Evolutionary conservation across 345 rosid genomes (phyloP), one percentile per base, ranked within the genome.

Genomic region (Ceriops tagal): DNA sequence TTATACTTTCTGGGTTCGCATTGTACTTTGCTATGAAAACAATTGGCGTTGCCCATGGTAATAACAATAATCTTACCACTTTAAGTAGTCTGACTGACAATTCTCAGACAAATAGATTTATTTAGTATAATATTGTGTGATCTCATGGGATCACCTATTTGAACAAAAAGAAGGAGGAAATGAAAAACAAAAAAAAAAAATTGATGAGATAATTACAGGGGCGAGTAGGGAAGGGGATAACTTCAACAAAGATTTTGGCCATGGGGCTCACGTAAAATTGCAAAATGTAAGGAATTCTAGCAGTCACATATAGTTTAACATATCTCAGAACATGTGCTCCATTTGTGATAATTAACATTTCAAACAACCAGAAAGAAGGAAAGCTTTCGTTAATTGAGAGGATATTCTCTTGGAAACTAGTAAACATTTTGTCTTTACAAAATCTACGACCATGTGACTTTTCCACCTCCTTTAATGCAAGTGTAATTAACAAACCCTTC

Each of bases 351-450:
- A 34, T 34, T 7, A 8, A 61, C 64, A 59, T 71, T 79, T 65
- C 72, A 2, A 74, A 53, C 75, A 73, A 68, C 77, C 65, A 68
- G 49, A 71, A 77, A 53, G 71, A 32, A 64, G 67, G 60, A 71
- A 62, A 62, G 53, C 69, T 53, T 39, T 9, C 13, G 5, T 10
- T 21, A 63, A 21, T 30, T 5, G 20, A 27, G 22, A 3, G 18
- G 37, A 20, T 30, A 52, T n/a, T 28, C 10, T n/a, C 46, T 51
- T 52, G 19, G 16, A 53, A 55, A 10, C 58, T 15, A 19, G 16
- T 2, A 55, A 30, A 28, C 30, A 55, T 9, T 53, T 55, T 55
- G 15, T 3, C 47, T 39, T 39, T 39, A 10, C 46, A 39, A 39
- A 39, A 39, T 39, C 2, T 9, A 26, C 57, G 28, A 39, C 37